Base-by-base conservation (phyloP, 2,329 filamentous ascomycete species). In the Aspergillus fijiensis region DNA sequence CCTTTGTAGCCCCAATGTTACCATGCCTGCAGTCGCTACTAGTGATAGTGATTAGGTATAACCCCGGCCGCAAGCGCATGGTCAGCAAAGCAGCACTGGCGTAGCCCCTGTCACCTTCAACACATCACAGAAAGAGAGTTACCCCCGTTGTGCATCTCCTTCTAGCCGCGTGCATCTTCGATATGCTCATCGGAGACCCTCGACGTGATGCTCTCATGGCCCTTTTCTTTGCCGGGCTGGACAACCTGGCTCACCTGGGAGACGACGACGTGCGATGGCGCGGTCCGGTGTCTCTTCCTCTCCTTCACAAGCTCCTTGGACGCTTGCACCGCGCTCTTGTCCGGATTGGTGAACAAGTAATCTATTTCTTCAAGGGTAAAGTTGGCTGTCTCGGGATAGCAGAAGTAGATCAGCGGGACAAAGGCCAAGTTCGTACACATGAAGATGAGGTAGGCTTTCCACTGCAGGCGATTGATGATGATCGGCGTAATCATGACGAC, bases 301-400 rank as follows among this genome's bases (percentile, higher is more conserved):
- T 65, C 59, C 45, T 63, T 65, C n/a, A 58, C 62, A 4, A 67
- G 54, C 48, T 64, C 62, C 48, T 66, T 63, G 5, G 63, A 66
- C n/a, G 63, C 49, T 45, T 60, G 59, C 51, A 67, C 65, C 9
- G 65, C 60, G 3, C 54, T 55, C 19, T 65, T 60, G 16, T 65
- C 62, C 23, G 51, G 53, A 12, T 62, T 62, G 5, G 65, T 68
- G 39, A 79, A 80, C 12, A 80, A 69, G 64, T 74, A 74, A 58
- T 80, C 78, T 29, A 80, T 76, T 57, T 80, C 77, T 61, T 80
- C 77, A 4, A 80, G 70, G 1, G 74, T 76, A 19, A 77, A 66
- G 47, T 77, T 77, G 16, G 71, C 69, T 0, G 77, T 79, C 57
- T 80, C 78, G 4, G 77, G 78, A 55, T 76, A 79, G 64, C 68